Base-by-base conservation (phyloP, 768 basidiomycete genomes). In the Rossbeevera mucosa region DNA sequence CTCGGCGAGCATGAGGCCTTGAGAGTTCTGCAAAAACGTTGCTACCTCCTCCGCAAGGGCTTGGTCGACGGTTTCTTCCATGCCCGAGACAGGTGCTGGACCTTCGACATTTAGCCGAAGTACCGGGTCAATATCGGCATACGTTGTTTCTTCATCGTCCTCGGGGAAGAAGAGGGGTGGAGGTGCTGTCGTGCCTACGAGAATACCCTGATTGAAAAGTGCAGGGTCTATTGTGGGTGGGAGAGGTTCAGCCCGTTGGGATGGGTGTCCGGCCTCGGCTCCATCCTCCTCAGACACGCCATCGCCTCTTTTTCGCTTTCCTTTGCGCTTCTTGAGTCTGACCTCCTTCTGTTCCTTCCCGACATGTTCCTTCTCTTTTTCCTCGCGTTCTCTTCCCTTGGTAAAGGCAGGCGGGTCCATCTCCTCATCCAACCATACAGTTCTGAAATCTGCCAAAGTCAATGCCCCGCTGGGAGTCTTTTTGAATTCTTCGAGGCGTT, bases 401-500 rank as follows among this genome's bases (percentile, higher is more conserved):
- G 82, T 86, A 65, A 86, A 94, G 38, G 93, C 91, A 0, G 93
- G 93, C 5, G 93, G 94, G 60, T 94, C 91, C 78, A 85, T 85
- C 72, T 91, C 89, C 48, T 94, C 90, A 59, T 93, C 90, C 55
- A 94, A 66, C 92, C 91, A 94, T 21, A 94, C 86, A 44, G 79
- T 88, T 47, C 93, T 75, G 65, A 94, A 97, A 68, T 97, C 93
- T 12, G 85, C 84, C 47, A 99, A 74, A 2, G 93, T 94, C 61
- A 97, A 71, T 31, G 78, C 77, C 12, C 91, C 93, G 61, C 88
- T 91, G 0, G 87, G 85, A 2, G 94, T 97, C 59, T 81, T 82
- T 65, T 86, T 91, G 76, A 99, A 99, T 72, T 99, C 96, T 22
- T 94, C 89, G 14, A 99, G 74, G 16, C 96, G 82, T 69, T 95